Base-by-base conservation (phyloP, 352 stramenopile species). In the Phytopythium kandeliae region DNA sequence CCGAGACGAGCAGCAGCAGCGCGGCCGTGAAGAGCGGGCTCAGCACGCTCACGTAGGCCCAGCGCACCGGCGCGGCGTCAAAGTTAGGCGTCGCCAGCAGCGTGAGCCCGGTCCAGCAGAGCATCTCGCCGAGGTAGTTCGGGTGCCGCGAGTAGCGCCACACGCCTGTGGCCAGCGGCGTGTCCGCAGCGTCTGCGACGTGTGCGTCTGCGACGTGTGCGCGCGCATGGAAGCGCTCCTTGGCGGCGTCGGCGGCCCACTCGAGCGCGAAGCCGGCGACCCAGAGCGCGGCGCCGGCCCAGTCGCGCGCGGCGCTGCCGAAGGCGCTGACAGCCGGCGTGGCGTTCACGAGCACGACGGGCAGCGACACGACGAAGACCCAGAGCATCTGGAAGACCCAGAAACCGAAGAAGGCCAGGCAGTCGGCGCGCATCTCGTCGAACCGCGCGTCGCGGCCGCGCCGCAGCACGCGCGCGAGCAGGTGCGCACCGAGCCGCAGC, bases 41-140 rank as follows among this genome's bases (percentile, higher is more conserved):
- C 19, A 80, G 62, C 31, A 64, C 76, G 22, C 84, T 58, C 38
- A 67, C 68, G 51, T 69, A 76, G 26, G 72, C 74, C 72, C 70
- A 83, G 35, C 53, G 54, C 24, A 53, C 55, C 17, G 38, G 52
- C n/a, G 48, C 57, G 33, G 48, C 50, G 48, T 36, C 54, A 49
- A 83, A 79, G 46, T 61, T 80, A 19, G 65, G 51, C 30, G 69
- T 68, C 25, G 65, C 60, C 9, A 83, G 24, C 22, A 85, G 38
- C 1, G 71, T 80, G 15, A 87, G 19, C 12, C 78, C 78, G 44
- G 78, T 53, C 89, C 89, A 97, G 67, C 90, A 93, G 30, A 95
- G 37, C n/a, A 97, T 90, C 70, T 98, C 92, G 21, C 87, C 89
- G 49, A 96, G 89, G 65, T 97, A 98, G 54, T 97, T 97, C 0